These are phyloP conservation scores for Paecilomyces variotii DNA, from an alignment of 2,329 filamentous ascomycete genomes.

Conservation along the genomic window DNA sequence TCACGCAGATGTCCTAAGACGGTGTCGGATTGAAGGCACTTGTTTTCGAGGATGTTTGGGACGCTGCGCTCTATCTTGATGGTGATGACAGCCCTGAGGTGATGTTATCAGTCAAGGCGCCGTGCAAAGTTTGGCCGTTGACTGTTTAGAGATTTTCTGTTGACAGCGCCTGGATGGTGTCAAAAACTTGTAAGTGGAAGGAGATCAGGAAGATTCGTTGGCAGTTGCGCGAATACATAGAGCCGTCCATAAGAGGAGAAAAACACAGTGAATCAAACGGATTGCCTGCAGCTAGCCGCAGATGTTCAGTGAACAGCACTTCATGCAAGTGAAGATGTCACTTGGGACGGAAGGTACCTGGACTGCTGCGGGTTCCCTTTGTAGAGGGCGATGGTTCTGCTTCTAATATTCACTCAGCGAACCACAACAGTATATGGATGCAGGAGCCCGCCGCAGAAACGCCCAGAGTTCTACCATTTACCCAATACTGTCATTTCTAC, in stretches of 20 bases:
- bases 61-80: neutral
- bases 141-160: neutral
- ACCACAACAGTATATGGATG: neutral
- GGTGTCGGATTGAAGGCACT: neutral
- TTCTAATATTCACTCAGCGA: neutral
- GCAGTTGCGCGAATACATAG: neutral
- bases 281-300: neutral
- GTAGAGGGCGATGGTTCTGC: neutral
- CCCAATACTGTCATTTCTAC: neutral
- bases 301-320: neutral
- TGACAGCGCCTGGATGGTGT: neutral
- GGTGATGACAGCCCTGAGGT: neutral
- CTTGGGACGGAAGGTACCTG: neutral
- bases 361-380: neutral
- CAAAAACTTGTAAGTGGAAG: neutral
- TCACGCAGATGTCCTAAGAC: neutral
- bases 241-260: neutral
- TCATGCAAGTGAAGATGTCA: neutral
- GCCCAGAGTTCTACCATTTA: neutral
- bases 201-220: neutral
- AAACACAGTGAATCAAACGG: neutral
- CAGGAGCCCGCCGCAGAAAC: neutral
- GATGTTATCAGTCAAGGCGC: neutral
- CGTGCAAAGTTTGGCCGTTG: neutral
- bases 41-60: neutral